Evolutionary conservation across 495 filamentous ascomycete species (phyloP).

Genomic region (Aspergillus coremiiformis): DNA sequence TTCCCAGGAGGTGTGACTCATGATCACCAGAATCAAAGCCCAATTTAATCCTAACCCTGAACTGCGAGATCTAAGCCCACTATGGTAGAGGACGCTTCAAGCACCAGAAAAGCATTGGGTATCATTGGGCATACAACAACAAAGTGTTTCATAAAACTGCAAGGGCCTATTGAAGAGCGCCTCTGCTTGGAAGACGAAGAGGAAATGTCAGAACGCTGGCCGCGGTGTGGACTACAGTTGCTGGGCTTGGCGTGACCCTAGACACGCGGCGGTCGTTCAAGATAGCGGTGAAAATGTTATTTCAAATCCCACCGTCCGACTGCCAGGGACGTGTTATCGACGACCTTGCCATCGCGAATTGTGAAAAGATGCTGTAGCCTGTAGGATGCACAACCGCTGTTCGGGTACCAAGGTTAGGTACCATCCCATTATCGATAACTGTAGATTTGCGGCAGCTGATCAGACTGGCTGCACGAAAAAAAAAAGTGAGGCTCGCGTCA

Average conservation of each 20-base stretch:
- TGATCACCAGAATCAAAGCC: constrained; percentile 5
- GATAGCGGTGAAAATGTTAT: constrained; percentile 7
- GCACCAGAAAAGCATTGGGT: constrained; percentile 15
- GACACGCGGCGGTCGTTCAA: constrained; percentile 11
- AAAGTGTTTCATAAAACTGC: constrained; percentile 2
- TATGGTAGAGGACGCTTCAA: not conserved
- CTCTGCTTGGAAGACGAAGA: not conserved
- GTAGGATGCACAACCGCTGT: not conserved
- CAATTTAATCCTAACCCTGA: not conserved
- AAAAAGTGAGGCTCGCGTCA: constrained; percentile 3
- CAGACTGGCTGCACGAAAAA: constrained; percentile 3
- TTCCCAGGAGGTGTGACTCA: not conserved
- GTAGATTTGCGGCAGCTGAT: not conserved
- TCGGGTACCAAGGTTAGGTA: not conserved
- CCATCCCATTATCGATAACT: not conserved
- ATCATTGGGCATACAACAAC: constrained; percentile 12
- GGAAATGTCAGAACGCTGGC: not conserved
- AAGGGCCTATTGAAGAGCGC: not conserved
- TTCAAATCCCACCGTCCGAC: not conserved
- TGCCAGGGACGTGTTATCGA: not conserved
- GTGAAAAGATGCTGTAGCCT: not conserved
- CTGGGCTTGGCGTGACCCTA: constrained; percentile 7
- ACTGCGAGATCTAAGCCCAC: constrained; percentile 3
- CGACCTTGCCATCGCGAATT: not conserved
- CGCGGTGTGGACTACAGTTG: constrained; percentile 12